phyloP scores from a whole-genome alignment of 805 yeast genomes.

The Candida adriatica region DNA sequence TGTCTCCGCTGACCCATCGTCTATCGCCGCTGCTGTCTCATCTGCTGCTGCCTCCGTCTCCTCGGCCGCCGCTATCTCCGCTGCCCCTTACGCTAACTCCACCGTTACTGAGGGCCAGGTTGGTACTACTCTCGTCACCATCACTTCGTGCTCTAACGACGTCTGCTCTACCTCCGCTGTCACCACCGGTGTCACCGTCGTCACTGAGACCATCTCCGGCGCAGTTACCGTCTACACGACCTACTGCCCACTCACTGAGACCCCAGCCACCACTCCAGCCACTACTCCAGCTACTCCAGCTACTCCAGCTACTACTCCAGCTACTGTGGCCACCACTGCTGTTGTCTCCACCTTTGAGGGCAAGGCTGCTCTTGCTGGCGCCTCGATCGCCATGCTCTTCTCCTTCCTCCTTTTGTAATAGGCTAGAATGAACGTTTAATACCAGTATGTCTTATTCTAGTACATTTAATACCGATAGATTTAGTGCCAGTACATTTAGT shows the following conservation, averaged over 20 bases:
- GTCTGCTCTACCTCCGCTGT: constrained; percentile 21
- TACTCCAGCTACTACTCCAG: constrained; percentile 1
- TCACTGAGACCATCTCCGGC: constrained; percentile 12
- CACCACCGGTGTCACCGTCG: constrained; percentile 20
- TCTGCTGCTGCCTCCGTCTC: constrained; percentile 6
- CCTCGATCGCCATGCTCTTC: constrained; percentile 1
- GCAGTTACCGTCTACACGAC: constrained; percentile 7
- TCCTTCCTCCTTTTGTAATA: constrained; percentile 2
- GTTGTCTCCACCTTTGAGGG: constrained; percentile 3
- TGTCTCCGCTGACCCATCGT: constrained; percentile 1
- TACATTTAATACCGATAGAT: too few relatives aligned
- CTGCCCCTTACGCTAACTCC: neutral
- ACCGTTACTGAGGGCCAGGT: neutral
- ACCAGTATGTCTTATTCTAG: too few relatives aligned
- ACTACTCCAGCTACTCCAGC: neutral
- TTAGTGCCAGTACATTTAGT: too few relatives aligned
- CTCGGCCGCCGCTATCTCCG: constrained; percentile 1
- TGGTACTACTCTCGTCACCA: neutral
- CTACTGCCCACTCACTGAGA: constrained; percentile 6
- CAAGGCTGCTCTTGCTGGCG: constrained; percentile 4
- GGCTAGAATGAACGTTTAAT: too few relatives aligned
- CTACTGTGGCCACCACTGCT: constrained; percentile 1
- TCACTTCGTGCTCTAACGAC: constrained; percentile 14
- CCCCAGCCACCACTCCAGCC: constrained; percentile 1
- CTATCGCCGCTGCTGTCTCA: constrained; percentile 15